phyloP scores from a whole-genome alignment of 805 yeast species.

The Starmerella scarabaei region DNA sequence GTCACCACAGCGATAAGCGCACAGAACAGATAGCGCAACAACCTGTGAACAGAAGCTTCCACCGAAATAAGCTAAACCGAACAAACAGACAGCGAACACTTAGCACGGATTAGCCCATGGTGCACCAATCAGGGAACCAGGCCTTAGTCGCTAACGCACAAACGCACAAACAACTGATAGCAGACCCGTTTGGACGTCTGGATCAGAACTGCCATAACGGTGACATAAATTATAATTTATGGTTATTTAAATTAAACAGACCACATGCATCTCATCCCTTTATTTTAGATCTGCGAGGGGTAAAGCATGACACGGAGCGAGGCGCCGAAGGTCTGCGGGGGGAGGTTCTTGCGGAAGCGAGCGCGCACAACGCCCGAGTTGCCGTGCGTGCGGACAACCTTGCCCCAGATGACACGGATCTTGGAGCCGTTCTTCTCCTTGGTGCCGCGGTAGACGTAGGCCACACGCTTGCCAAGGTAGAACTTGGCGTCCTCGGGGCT shows the following conservation, averaged over 20 bases:
- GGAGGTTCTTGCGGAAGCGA: slow-evolving; percentile 96
- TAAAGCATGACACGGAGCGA: slow-evolving; percentile 98
- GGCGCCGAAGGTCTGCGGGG: slow-evolving; percentile 99
- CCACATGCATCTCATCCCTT: slow-evolving; percentile 7
- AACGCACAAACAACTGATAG: no score
- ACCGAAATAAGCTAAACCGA: no score
- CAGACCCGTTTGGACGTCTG: no score
- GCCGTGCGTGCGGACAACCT: slow-evolving; percentile 98
- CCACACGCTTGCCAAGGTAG: slow-evolving; percentile 99
- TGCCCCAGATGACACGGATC: slow-evolving; percentile 99
- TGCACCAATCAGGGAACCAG: no score
- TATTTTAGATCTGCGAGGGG: slow-evolving; percentile 91
- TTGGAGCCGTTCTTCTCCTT: slow-evolving; percentile 98
- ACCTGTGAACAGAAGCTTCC: no score
- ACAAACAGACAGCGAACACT: no score
- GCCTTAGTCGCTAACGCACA: no score
- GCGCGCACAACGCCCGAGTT: slow-evolving; percentile 97
- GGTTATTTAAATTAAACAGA: slow-evolving; percentile 11
- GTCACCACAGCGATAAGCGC: no score
- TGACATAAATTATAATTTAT: no score
- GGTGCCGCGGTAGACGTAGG: slow-evolving; percentile 97
- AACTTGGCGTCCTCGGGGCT: slow-evolving; percentile 90
- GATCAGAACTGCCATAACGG: no score
- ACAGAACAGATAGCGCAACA: no score
- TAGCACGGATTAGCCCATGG: no score